phyloP scores from a whole-genome alignment of 495 filamentous ascomycete species.

The Parmelia sp. region DNA sequence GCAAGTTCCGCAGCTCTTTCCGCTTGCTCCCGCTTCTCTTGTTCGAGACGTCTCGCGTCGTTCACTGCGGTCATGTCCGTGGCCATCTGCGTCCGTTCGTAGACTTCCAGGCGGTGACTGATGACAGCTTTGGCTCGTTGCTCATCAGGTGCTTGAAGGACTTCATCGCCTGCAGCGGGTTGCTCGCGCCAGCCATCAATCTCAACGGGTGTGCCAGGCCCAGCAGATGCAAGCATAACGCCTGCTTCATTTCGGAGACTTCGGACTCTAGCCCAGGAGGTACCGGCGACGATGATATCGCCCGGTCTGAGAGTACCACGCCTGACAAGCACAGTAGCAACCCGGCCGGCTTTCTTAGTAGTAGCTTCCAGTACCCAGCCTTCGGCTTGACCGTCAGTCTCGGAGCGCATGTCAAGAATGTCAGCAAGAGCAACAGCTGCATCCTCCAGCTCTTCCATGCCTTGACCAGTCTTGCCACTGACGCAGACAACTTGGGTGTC shows the following conservation, averaged over 20 bases:
- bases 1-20: constrained; percentile 35
- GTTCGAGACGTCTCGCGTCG: constrained; percentile 53
- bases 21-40: constrained; percentile 54
- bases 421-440: constrained; percentile 77
- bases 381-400: constrained; percentile 68
- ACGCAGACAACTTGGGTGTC: constrained; percentile 88
- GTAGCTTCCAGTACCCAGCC: constrained; percentile 94
- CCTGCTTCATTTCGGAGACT: constrained; percentile 82
- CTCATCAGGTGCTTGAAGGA: constrained; percentile 75
- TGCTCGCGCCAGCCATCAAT: constrained; percentile 92
- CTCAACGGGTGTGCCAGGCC: constrained; percentile 84
- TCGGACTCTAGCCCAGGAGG: constrained; percentile 75
- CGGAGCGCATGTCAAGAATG: constrained; percentile 81
- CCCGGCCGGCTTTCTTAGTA: constrained; percentile 77
- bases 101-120: constrained; percentile 60
- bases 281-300: constrained; percentile 81
- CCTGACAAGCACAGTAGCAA: constrained; percentile 82
- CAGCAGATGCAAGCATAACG: constrained; percentile 60
- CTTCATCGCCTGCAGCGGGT: constrained; percentile 79
- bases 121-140: constrained; percentile 74
- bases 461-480: constrained; percentile 87
- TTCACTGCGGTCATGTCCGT: constrained; percentile 74
- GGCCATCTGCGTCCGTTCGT: constrained; percentile 53
- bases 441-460: constrained; percentile 90
- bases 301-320: constrained; percentile 77